Conservation (phyloP, 2,329 filamentous ascomycete genomes). For the Aureobasidium melanogenum region DNA sequence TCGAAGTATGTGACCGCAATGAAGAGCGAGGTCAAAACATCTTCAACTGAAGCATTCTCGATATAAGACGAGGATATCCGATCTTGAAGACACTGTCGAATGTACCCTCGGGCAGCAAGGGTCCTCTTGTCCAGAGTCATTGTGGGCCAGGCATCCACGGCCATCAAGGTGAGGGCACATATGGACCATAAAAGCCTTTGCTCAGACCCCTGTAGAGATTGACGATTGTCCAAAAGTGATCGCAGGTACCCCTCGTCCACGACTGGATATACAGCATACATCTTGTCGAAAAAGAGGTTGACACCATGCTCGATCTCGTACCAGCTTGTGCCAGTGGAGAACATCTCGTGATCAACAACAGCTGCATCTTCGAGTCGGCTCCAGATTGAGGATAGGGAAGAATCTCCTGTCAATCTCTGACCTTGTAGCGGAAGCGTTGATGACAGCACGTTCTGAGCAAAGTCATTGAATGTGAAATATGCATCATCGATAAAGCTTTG, state of each 20-base stretch:
- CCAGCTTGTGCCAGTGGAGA: not conserved
- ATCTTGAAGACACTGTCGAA: constrained; percentile 12
- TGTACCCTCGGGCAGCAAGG: not conserved
- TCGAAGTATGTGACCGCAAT: constrained; percentile 16
- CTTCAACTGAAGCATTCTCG: constrained; percentile 10
- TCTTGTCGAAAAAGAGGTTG: constrained; percentile 14
- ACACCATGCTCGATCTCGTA: not conserved
- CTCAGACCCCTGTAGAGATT: not conserved
- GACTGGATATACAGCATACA: constrained; percentile 15
- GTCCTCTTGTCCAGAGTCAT: constrained; percentile 13
- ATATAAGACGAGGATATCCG: constrained; percentile 4
- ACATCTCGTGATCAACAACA: not conserved
- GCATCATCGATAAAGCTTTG: not conserved
- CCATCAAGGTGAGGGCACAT: constrained; percentile 13
- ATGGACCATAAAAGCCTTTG: constrained; percentile 14
- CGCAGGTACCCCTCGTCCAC: constrained; percentile 4
- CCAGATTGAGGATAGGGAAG: not conserved
- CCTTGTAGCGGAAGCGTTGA: not conserved
- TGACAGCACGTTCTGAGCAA: constrained; percentile 13
- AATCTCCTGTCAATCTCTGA: not conserved
- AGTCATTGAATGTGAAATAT: constrained; percentile 16
- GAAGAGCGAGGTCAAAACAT: constrained; percentile 15
- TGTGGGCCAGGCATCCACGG: constrained; percentile 14
- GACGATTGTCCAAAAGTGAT: not conserved
- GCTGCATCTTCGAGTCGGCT: not conserved